Evolutionary conservation across 768 basidiomycete species (phyloP).

Genomic region (Mycena albidolilacea): DNA sequence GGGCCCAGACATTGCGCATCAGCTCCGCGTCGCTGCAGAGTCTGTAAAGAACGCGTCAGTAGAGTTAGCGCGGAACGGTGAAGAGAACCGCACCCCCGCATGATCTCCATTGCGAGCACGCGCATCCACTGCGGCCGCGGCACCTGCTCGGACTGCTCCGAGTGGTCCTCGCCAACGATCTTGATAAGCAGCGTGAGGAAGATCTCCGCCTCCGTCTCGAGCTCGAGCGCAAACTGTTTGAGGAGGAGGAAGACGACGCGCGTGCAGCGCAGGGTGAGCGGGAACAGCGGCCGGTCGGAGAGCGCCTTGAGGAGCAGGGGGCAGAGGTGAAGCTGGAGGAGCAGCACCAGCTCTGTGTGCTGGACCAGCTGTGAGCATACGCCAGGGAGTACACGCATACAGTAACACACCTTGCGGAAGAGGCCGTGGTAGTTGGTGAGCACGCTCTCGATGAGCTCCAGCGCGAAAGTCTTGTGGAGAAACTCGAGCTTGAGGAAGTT

Average conservation of each 20-base stretch:
- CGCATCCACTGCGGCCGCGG: slow-evolving; percentile 87
- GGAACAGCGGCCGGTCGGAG: slow-evolving; percentile 87
- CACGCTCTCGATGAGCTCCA: slow-evolving; percentile 98
- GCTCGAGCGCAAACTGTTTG: slow-evolving; percentile 89
- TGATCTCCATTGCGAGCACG: slow-evolving; percentile 92
- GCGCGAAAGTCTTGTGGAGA: slow-evolving; percentile 92
- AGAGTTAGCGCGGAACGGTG: not conserved
- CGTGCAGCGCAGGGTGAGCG: slow-evolving; percentile 90
- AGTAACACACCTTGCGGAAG: slow-evolving; percentile 77
- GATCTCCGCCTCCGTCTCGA: slow-evolving; percentile 88
- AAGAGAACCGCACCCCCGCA: slow-evolving; percentile 75
- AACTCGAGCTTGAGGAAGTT: slow-evolving; percentile 85
- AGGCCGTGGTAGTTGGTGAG: slow-evolving; percentile 92
- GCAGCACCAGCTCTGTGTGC: slow-evolving; percentile 87
- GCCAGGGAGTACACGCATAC: not conserved
- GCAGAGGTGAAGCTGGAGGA: slow-evolving; percentile 92
- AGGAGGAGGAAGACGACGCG: slow-evolving; percentile 95
- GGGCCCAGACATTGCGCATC: slow-evolving; percentile 83
- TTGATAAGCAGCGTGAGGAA: slow-evolving; percentile 84
- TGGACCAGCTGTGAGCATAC: slow-evolving; percentile 45
- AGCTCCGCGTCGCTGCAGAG: slow-evolving; percentile 86
- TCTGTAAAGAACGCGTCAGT: slow-evolving; percentile 49
- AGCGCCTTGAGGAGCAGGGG: slow-evolving; percentile 90
- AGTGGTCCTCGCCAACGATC: slow-evolving; percentile 70
- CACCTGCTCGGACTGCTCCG: slow-evolving; percentile 47